Conservation (phyloP, 2,329 filamentous ascomycete genomes). For the Talaromyces islandicus region DNA sequence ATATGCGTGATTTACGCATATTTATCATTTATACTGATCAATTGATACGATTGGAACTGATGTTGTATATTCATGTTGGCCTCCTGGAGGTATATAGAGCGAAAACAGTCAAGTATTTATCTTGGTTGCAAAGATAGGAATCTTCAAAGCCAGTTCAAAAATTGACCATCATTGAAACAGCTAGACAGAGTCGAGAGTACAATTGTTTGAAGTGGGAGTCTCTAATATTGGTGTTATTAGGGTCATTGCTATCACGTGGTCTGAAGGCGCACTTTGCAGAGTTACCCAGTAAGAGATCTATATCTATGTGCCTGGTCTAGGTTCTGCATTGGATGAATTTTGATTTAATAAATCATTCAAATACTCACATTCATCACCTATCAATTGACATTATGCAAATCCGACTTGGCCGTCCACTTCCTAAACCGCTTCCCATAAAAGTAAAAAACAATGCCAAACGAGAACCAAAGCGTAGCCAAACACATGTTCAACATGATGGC, state of each 20-base stretch:
- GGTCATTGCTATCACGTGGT: background rate
- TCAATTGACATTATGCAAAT: slow-evolving; percentile 46
- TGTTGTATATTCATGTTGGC: too few species aligned
- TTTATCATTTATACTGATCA: too few species aligned
- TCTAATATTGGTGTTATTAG: background rate
- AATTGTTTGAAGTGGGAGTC: background rate
- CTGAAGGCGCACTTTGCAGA: background rate
- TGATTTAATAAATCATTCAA: background rate
- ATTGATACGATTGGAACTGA: too few species aligned
- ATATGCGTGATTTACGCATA: slow-evolving; percentile 32
- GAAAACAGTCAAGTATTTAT: background rate
- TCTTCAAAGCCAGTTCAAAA: too few species aligned
- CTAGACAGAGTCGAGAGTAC: too few species aligned
- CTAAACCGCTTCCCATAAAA: slow-evolving; percentile 54
- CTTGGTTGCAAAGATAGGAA: too few species aligned
- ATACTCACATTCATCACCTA: background rate
- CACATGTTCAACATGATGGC: slow-evolving; percentile 57
- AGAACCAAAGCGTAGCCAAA: slow-evolving; percentile 48
- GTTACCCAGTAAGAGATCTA: background rate
- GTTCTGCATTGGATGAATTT: background rate
- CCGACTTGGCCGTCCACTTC: slow-evolving; percentile 49
- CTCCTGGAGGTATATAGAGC: background rate
- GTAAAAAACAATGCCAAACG: slow-evolving; percentile 52
- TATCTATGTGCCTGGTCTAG: background rate
- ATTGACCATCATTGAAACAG: too few species aligned